Evolutionary conservation across 306 rosid genomes (phyloP).

Genomic region (Gleditsia sinensis): DNA sequence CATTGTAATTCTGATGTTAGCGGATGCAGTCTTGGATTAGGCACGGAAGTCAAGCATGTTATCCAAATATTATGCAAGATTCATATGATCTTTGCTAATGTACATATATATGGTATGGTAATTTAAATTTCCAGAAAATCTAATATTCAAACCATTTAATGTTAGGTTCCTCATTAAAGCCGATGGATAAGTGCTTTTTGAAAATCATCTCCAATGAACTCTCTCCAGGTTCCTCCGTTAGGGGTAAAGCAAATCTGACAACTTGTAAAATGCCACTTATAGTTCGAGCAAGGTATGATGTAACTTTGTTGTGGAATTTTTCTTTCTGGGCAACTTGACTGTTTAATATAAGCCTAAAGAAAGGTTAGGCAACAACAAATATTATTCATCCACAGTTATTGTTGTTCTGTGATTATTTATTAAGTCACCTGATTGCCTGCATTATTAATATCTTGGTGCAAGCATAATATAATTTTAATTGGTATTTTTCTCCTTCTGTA

Average conservation of each 20-base stretch:
- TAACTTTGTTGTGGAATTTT: background rate
- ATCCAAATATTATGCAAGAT: background rate
- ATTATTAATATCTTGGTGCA: background rate
- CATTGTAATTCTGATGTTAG: constrained; percentile 2
- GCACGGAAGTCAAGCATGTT: background rate
- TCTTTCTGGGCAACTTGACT: background rate
- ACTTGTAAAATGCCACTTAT: constrained; percentile 37
- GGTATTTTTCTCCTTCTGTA: background rate
- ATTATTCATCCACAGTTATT: background rate
- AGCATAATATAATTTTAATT: background rate
- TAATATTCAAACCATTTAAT: constrained; percentile 29
- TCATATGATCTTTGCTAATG: constrained; percentile 14
- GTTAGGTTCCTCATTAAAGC: constrained; percentile 56
- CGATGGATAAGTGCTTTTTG: constrained; percentile 45
- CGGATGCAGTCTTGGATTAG: background rate
- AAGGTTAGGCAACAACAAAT: background rate
- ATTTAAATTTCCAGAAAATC: constrained; percentile 7
- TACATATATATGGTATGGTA: background rate
- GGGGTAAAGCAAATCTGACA: constrained; percentile 39
- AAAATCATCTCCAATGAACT: constrained; percentile 33
- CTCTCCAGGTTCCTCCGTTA: constrained; percentile 33
- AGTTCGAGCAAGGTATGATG: constrained; percentile 58
- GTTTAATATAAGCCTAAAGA: background rate
- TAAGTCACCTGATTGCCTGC: background rate
- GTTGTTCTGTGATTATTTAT: background rate